Evolutionary conservation across 345 rosid species (phyloP), one percentile per base, ranked within the genome.

Genomic region (Eucalyptus curtisii): DNA sequence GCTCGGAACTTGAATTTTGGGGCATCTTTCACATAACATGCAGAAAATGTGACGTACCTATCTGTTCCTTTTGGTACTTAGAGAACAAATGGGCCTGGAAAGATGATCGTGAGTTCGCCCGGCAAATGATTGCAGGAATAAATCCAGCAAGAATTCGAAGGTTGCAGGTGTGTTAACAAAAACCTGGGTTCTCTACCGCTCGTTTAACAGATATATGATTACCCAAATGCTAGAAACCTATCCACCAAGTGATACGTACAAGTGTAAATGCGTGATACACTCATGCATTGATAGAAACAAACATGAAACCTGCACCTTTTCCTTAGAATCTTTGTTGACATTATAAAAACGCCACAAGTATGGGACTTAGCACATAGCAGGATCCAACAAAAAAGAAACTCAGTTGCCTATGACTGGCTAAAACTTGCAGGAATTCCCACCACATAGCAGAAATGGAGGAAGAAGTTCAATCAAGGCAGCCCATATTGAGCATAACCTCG

Each of bases 71-170:
- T 42, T 84, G 22, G 50, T 68, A 49, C 49, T 52, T 91, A 94
- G 96, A 90, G 40, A 89, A 94, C 47, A 92, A 93, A 82, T 91
- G 93, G 15, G 96, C 97, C 84, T 96, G 99, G 99, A 94, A 90
- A 87, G 91, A 95, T 2, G 99, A 97, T 30, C 93, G 90, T 88
- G 99, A 95, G 91, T 97, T 97, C 86, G 97, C 94, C 2, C 91
- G 92, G 40, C 98, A 97, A 90, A 96, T 96, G 99, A 89, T 96
- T 19, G 99, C 99, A 25, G 99, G 99, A 86, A 90, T 92, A 24
- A 96, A 97, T 92, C 99, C 99, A 42, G 85, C 95, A 76, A 88
- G 95, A 88, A 94, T 97, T 90, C 91, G 91, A 52, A 86, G 92
- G 44, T 93, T 96, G 86, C 88, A 89, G 95, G 97, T 94, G 81